A percentile compares a stretch with the other conserved stretches of the same genome.
phyloP scores from a whole-genome alignment of 371 early-diverging fungal species.

The Mortierella sp. region DNA sequence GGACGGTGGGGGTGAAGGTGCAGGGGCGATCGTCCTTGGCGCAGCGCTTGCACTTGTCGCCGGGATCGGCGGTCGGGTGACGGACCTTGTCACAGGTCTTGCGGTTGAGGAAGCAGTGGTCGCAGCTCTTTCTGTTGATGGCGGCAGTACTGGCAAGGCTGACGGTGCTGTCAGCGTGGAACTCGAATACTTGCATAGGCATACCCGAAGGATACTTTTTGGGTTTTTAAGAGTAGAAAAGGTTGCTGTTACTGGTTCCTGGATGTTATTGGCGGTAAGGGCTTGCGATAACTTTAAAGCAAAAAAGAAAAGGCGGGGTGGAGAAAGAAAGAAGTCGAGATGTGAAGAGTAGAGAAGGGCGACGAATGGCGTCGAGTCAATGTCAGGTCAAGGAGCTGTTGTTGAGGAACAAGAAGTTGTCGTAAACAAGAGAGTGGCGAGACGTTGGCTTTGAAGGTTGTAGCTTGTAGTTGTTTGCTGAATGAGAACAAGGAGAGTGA shows the following conservation, averaged over 20 bases:
- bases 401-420: not conserved
- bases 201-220: slow-evolving; percentile 8
- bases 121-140: slow-evolving; percentile 55
- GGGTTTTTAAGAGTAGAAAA: not conserved
- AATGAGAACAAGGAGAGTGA: not conserved
- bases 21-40: slow-evolving; percentile 54
- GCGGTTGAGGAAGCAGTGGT: slow-evolving; percentile 55
- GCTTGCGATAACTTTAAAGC: not conserved
- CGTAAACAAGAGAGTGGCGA: not conserved
- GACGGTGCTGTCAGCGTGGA: slow-evolving; percentile 51
- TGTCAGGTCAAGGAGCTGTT: not conserved
- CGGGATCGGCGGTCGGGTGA: slow-evolving; percentile 31
- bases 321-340: not conserved
- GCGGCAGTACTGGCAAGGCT: slow-evolving; percentile 51
- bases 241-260: not conserved
- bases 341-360: not conserved
- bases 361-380: slow-evolving; percentile 4
- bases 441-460: not conserved
- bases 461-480: not conserved
- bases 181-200: slow-evolving; percentile 56
- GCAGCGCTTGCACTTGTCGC: slow-evolving; percentile 52
- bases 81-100: slow-evolving; percentile 57
- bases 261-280: not conserved
- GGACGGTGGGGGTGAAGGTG: slow-evolving; percentile 53
- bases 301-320: not conserved